These are phyloP conservation scores for Detonula confervacea DNA, from an alignment of 352 stramenopile genomes.

Conservation along the genomic window DNA sequence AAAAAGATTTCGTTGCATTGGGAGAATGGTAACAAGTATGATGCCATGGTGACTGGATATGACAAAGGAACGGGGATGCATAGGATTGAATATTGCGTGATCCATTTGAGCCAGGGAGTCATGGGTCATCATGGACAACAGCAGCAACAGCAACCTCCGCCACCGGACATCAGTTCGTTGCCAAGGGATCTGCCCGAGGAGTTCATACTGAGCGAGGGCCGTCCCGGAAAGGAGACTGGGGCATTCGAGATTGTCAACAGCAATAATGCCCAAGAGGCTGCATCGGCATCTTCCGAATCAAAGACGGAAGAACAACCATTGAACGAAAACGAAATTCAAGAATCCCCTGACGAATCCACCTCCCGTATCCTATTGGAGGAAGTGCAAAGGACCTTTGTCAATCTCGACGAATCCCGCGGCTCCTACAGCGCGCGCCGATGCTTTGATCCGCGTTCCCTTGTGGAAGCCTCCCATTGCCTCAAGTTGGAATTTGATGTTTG, in stretches of 20 bases:
- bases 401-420: constrained; percentile 84
- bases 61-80: constrained; percentile 87
- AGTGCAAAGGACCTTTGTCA: constrained; percentile 89
- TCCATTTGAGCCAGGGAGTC: constrained; percentile 41
- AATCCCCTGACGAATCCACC: constrained; percentile 77
- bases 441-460: constrained; percentile 87
- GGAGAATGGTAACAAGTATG: constrained; percentile 91
- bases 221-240: constrained; percentile 95
- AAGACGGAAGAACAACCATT: not conserved
- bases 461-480: constrained; percentile 88
- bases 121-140: constrained; percentile 13
- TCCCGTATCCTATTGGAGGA: constrained; percentile 87
- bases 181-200: constrained; percentile 89
- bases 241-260: constrained; percentile 91
- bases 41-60: constrained; percentile 91
- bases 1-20: constrained; percentile 93
- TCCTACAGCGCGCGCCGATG: constrained; percentile 70
- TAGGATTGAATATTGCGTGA: constrained; percentile 77
- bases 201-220: constrained; percentile 91
- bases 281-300: constrained; percentile 8
- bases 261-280: constrained; percentile 85
- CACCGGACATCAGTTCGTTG: constrained; percentile 69
- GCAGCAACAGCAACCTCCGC: constrained; percentile 50
- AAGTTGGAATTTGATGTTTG: constrained; percentile 96
- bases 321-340: constrained; percentile 33